Evolutionary conservation across 1,139 yeast genomes (phyloP).

Genomic region (Taphrina confusa): DNA sequence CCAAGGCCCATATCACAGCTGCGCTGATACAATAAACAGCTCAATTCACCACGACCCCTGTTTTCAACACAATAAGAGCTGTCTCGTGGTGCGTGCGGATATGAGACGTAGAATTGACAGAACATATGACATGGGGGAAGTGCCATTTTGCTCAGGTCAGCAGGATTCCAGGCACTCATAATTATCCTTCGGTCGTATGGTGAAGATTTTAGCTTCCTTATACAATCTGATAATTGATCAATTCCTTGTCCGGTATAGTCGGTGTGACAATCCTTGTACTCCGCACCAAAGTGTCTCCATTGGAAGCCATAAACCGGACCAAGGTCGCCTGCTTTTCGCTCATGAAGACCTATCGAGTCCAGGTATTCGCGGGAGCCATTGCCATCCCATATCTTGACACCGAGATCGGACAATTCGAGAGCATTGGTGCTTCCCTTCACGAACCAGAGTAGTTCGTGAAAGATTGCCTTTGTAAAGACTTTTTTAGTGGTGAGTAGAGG

Average conservation of each 20-base stretch:
- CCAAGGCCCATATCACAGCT: slow-evolving; percentile 99
- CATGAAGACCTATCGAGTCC: slow-evolving; percentile 74
- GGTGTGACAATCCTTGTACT: slow-evolving; percentile 77
- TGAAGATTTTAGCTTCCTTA: slow-evolving; percentile 73
- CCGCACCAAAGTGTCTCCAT: slow-evolving; percentile 99
- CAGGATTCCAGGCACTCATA: slow-evolving; percentile 97
- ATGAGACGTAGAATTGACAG: slow-evolving; percentile 88
- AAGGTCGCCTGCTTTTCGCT: slow-evolving; percentile 87
- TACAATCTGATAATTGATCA: slow-evolving; percentile 82
- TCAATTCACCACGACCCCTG: slow-evolving; percentile 61
- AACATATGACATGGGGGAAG: slow-evolving; percentile 98
- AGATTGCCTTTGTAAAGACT: slow-evolving; percentile 55
- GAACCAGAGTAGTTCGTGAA: slow-evolving; percentile 87
- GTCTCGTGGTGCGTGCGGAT: slow-evolving; percentile 53
- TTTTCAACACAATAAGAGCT: slow-evolving; percentile 41
- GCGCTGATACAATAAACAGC: slow-evolving; percentile 89
- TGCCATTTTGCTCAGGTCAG: slow-evolving; percentile 91
- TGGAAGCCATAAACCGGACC: slow-evolving; percentile 99
- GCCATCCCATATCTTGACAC: slow-evolving; percentile 97
- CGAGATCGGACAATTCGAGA: slow-evolving; percentile 70
- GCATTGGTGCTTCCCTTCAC: slow-evolving; percentile 88
- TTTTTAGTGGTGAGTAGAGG: slow-evolving; percentile 91
- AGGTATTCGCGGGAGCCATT: slow-evolving; percentile 93
- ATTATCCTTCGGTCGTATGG: slow-evolving; percentile 95
- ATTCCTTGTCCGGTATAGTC: slow-evolving; percentile 86